Evolutionary conservation across 129 eudicot species (phyloP), one percentile per base, ranked within the genome.

Genomic region (Calendula officinalis): DNA sequence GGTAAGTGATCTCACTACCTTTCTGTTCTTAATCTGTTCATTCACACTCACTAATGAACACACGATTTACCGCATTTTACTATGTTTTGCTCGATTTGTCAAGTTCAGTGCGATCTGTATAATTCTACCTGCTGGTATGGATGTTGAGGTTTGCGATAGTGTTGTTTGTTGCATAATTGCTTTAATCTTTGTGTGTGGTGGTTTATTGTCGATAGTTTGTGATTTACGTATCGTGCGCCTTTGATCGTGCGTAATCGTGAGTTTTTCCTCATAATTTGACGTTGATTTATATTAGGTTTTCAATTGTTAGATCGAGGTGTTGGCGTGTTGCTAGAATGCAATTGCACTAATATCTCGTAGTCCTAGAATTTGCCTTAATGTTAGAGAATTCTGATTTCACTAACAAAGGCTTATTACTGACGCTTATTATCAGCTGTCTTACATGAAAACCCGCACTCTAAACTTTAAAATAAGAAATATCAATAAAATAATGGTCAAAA

Each of bases 141-240:
- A 62, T 44, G 67, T 2, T 32, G 30, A 59, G 16, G 66, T 10
- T 46, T 46, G 42, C 17, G 50, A 40, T 60, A 22, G 30, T 22
- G 12, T 5, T 39, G 64, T 9, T 59, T 48, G 10, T 60, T 40
- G 50, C 40, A 22, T 22, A 22, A 22, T 22, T 37, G 12, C 27
- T 58, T 58, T 38, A 35, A 39, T 59, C 37, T 40, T n/a, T 60
- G 50, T 60, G 13, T 16, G 50, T 14, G 65, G 65, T 60, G 36
- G 65, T 60, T 60, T 27, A 60, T 60, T 60, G 22, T 38, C 46
- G 16, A 60, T 40, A 17, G 17, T 22, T 14, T 60, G 65, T 17
- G 65, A 40, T 60, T 60, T 40, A 40, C 50, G 65, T 60, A 60
- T 39, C 30, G 9, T 39, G 32, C 33, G 30, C 27, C 15, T 35